phyloP scores from a whole-genome alignment of 2,329 filamentous ascomycete species.

The Ophiostoma himal-ulmi region DNA sequence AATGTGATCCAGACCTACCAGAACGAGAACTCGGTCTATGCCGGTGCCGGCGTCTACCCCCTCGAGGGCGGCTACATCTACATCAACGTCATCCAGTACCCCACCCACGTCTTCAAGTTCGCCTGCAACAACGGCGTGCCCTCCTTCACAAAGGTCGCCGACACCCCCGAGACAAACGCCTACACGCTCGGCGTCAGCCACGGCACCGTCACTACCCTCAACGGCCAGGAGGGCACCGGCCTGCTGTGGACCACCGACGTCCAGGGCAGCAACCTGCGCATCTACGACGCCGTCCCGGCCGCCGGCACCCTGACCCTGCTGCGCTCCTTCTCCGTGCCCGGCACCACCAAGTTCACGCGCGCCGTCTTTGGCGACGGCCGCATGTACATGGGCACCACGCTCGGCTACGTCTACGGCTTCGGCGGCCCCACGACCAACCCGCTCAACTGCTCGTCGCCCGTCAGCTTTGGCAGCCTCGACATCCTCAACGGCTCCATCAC shows the following conservation, averaged over 20 bases:
- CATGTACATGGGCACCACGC: slow-evolving; percentile 48
- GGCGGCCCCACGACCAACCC: slow-evolving; percentile 50
- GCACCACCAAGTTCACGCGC: slow-evolving; percentile 51
- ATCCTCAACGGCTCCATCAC: slow-evolving; percentile 35
- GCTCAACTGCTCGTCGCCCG: slow-evolving; percentile 46
- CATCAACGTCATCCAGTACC: slow-evolving; percentile 48
- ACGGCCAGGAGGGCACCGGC: slow-evolving; percentile 49
- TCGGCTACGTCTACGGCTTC: slow-evolving; percentile 50
- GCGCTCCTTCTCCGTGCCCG: slow-evolving; percentile 46
- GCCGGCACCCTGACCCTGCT: slow-evolving; percentile 44
- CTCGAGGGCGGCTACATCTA: slow-evolving; percentile 45
- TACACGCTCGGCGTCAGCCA: slow-evolving; percentile 52
- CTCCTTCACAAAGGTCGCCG: slow-evolving; percentile 48
- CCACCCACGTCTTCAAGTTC: slow-evolving; percentile 54
- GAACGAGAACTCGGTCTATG: slow-evolving; percentile 46
- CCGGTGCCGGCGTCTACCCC: slow-evolving; percentile 44
- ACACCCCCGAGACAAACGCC: slow-evolving; percentile 45
- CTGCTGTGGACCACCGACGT: slow-evolving; percentile 53
- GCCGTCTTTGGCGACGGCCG: slow-evolving; percentile 53
- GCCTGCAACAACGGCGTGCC: slow-evolving; percentile 47
- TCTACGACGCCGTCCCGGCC: slow-evolving; percentile 74
- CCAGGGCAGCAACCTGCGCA: slow-evolving; percentile 57
- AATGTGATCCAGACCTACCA: slow-evolving; percentile 40
- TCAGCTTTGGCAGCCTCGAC: slow-evolving; percentile 43
- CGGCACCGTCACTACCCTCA: slow-evolving; percentile 50